Base-by-base conservation (phyloP, 768 basidiomycete genomes). In the Hericium rajendrae region DNA sequence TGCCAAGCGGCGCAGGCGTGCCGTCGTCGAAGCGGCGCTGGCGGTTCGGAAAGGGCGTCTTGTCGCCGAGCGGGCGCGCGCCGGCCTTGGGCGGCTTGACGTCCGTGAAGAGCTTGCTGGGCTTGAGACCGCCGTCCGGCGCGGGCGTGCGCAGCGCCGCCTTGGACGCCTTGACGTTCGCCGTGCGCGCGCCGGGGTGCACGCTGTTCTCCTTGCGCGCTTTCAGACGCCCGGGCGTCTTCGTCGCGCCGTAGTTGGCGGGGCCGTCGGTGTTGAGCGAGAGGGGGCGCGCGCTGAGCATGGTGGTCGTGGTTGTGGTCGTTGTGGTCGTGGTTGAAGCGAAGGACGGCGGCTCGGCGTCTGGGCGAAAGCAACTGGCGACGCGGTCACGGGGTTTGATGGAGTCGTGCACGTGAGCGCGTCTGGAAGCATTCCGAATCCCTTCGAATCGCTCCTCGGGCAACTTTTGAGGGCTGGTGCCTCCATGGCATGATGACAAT, bases 11-110 rank as follows among this genome's bases (percentile, higher is more conserved):
- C 22, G 61, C 63, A 6, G 67, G 67, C 53, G 57, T 72, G 59
- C 46, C 59, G 4, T 51, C 37, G 32, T 53, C n/a, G 4, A 57
- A 53, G 3, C 72, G 74, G 22, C 70, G 75, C 54, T 73, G 71
- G 59, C 86, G 83, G 66, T 89, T 90, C 3, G 82, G 81, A 62
- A 84, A 84, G 1, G 88, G 88, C 1, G 88, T 91, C 70, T 86
- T 89, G 71, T 91, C 88, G 24, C 75, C 76, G 8, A 91, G 73
- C 1, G 85, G 84, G 12, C 81, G 78, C 6, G 68, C 64, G 37
- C 60, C 51, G 13, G 60, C 57, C 28, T 51, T 41, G 48, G 22
- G 22, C 22, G 11, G 38, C 24, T 28, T 57, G 54, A 16, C 37
- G 32, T 49, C 59, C 32, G 40, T 54, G 6, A 51, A 51, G 1